Evolutionary conservation across 495 filamentous ascomycete species (phyloP).

Genomic region (Tuber calosporum): DNA sequence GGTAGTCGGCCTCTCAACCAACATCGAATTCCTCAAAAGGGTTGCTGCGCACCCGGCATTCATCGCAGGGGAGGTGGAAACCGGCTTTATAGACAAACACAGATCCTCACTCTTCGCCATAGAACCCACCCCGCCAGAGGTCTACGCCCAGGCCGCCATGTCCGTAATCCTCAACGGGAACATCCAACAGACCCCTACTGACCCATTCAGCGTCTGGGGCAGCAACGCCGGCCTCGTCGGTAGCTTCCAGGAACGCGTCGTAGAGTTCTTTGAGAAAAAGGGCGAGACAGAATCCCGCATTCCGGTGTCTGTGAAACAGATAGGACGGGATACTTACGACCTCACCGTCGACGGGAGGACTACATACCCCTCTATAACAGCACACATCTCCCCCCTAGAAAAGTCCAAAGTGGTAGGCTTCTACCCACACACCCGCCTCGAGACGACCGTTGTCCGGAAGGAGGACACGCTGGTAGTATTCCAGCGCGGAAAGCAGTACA

Average conservation of each 20-base stretch:
- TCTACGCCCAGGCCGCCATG: constrained; percentile 76
- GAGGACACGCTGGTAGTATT: constrained; percentile 68
- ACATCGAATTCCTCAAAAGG: constrained; percentile 91
- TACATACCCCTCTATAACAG: constrained; percentile 41
- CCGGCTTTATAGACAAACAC: constrained; percentile 89
- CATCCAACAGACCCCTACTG: constrained; percentile 14
- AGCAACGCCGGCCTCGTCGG: constrained; percentile 52
- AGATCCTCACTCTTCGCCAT: constrained; percentile 62
- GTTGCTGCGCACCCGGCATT: constrained; percentile 75
- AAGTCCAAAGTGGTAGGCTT: constrained; percentile 49
- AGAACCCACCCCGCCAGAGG: constrained; percentile 53
- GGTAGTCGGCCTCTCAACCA: constrained; percentile 84
- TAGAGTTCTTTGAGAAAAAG: constrained; percentile 50
- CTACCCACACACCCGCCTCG: constrained; percentile 72
- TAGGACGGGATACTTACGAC: constrained; percentile 55
- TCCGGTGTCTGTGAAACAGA: constrained; percentile 61
- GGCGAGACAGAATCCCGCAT: constrained; percentile 49
- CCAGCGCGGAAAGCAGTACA: constrained; percentile 71
- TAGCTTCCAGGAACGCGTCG: constrained; percentile 50
- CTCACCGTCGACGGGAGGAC: constrained; percentile 52
- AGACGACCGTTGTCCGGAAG: constrained; percentile 67
- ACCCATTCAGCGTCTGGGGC: constrained; percentile 44
- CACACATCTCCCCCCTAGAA: constrained; percentile 12
- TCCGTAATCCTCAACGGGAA: constrained; percentile 48
- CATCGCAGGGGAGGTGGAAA: constrained; percentile 82